A percentile compares a stretch with the other conserved stretches of the same genome.
These are phyloP conservation scores for Syzygium aromaticum DNA, from an alignment of 345 rosid genomes.

Conservation along the genomic window DNA sequence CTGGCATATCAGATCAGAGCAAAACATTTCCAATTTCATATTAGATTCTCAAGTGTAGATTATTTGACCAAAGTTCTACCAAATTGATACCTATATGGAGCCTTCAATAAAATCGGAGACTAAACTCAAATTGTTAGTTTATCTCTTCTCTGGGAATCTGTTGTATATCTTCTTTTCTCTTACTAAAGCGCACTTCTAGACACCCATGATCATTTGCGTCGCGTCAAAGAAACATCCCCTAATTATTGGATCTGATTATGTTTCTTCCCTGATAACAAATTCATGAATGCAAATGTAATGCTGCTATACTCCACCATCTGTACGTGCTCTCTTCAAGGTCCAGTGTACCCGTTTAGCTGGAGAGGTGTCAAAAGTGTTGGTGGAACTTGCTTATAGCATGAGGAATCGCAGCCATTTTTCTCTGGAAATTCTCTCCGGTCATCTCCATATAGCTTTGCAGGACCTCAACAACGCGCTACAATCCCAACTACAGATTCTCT, in stretches of 20 bases:
- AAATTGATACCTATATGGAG: neutral
- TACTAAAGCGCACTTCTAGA: neutral
- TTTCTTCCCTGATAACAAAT: neutral
- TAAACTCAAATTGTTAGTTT: neutral
- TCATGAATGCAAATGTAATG: neutral
- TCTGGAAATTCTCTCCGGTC: slow-evolving; percentile 53
- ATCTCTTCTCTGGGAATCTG: neutral
- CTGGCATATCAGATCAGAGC: neutral
- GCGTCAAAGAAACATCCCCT: neutral
- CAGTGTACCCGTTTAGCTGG: slow-evolving; percentile 45
- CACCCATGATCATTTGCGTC: neutral
- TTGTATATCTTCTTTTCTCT: neutral
- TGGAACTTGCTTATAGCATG: slow-evolving; percentile 48
- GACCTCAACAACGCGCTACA: slow-evolving; percentile 54
- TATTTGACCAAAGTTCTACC: neutral
- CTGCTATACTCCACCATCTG: slow-evolving; percentile 48
- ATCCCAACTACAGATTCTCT: slow-evolving; percentile 60
- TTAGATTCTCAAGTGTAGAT: neutral
- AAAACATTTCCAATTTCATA: neutral
- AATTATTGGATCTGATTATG: neutral
- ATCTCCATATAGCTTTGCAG: slow-evolving; percentile 53
- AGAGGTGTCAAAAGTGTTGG: slow-evolving; percentile 52
- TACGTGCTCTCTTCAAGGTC: slow-evolving; percentile 51
- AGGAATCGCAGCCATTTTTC: slow-evolving; percentile 53
- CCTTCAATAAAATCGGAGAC: neutral